Evolutionary conservation across 2,329 filamentous ascomycete genomes (phyloP).

Genomic region (Parascedosporium putredinis): DNA sequence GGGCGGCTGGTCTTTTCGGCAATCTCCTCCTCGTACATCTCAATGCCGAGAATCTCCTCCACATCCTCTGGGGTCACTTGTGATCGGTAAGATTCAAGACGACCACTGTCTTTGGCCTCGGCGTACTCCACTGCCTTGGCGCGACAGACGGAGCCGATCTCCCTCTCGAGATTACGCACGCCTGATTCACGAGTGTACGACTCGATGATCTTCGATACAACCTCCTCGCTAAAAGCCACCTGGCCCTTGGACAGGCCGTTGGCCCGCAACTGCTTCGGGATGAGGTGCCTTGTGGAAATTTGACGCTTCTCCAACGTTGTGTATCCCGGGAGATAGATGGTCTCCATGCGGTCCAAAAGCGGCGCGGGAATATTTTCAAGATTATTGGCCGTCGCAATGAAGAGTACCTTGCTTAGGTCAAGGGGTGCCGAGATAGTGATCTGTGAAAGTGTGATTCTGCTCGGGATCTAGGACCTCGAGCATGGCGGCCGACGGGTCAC

Average conservation of each 20-base stretch:
- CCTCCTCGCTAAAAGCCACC: slow-evolving; percentile 66
- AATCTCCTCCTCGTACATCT: slow-evolving; percentile 85
- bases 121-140: slow-evolving; percentile 92
- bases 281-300: slow-evolving; percentile 85
- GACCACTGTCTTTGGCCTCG: slow-evolving; percentile 69
- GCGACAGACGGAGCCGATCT: slow-evolving; percentile 88
- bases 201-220: slow-evolving; percentile 91
- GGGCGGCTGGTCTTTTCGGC: slow-evolving; percentile 75
- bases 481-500: slow-evolving; percentile 94
- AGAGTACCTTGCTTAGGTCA: slow-evolving; percentile 90
- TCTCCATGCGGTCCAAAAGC: slow-evolving; percentile 93
- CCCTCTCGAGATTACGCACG: slow-evolving; percentile 89
- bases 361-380: slow-evolving; percentile 93
- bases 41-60: slow-evolving; percentile 83
- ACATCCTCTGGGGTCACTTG: slow-evolving; percentile 68
- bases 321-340: slow-evolving; percentile 85
- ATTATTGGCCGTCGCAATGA: slow-evolving; percentile 93
- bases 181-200: slow-evolving; percentile 94
- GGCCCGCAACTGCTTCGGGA: slow-evolving; percentile 87
- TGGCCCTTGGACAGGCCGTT: slow-evolving; percentile 75
- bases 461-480: slow-evolving; percentile 95
- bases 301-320: slow-evolving; percentile 95
- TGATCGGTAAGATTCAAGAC: slow-evolving; percentile 60
- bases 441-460: slow-evolving; percentile 88
- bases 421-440: slow-evolving; percentile 97